A percentile compares a stretch with the other conserved stretches of the same genome.
phyloP scores from a whole-genome alignment of 1,284 basidiomycete genomes.

The Puccinia triticina region DNA sequence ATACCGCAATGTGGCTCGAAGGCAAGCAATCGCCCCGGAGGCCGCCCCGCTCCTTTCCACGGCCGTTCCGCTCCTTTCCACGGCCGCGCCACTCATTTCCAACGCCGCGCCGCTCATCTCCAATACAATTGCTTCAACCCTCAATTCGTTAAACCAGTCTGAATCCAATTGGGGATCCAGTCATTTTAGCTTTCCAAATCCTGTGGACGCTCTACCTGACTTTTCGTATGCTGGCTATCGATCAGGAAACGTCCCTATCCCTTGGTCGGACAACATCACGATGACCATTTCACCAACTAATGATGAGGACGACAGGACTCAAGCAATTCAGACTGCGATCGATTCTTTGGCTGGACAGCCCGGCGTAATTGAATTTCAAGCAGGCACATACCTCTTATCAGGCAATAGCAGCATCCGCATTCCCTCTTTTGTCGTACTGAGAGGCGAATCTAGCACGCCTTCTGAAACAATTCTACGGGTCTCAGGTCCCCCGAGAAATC shows the following conservation, averaged over 20 bases:
- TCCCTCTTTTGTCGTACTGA: constrained; percentile 32
- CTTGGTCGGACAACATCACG: constrained; percentile 6
- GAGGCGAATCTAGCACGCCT: constrained; percentile 37
- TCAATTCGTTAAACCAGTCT: neutral
- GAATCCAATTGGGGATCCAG: neutral
- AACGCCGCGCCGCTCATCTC: neutral
- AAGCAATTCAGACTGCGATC: constrained; percentile 45
- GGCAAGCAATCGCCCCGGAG: neutral
- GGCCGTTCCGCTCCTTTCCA: neutral
- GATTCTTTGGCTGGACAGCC: constrained; percentile 29
- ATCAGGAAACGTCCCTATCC: constrained; percentile 39
- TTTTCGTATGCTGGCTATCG: constrained; percentile 48
- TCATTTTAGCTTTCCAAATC: constrained; percentile 24
- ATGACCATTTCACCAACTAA: constrained; percentile 33
- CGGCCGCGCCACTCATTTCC: too few relatives aligned
- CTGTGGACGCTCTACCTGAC: constrained; percentile 36
- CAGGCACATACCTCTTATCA: constrained; percentile 36
- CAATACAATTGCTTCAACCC: neutral
- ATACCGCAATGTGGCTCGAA: neutral
- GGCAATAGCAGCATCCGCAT: constrained; percentile 21
- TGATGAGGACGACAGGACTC: constrained; percentile 41
- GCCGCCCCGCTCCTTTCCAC: neutral
- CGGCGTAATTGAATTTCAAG: constrained; percentile 39
- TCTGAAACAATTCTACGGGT: constrained; percentile 41
- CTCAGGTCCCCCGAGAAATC: constrained; percentile 37